Conservation (phyloP, 2,329 filamentous ascomycete genomes). For the Exserohilum turcica region DNA sequence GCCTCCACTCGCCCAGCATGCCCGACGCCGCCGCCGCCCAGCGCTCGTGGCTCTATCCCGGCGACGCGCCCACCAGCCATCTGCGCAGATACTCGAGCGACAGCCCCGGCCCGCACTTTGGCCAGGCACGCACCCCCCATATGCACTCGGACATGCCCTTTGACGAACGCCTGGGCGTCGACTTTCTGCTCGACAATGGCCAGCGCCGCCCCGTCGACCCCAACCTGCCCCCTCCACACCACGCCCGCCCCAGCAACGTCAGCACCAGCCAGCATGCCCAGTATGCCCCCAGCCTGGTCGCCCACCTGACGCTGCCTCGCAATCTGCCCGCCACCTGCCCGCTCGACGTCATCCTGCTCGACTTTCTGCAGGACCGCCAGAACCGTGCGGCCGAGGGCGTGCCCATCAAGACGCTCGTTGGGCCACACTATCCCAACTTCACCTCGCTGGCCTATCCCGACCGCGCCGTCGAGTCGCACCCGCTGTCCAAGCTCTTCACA, state of each 20-base stretch:
- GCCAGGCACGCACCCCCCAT: slow-evolving; percentile 45
- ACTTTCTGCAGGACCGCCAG: slow-evolving; percentile 74
- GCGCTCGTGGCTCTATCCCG: slow-evolving; percentile 42
- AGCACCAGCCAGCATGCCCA: slow-evolving; percentile 31
- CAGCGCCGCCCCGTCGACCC: slow-evolving; percentile 45
- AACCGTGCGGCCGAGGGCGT: slow-evolving; percentile 70
- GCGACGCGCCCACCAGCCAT: slow-evolving; percentile 41
- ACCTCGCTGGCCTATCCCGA: slow-evolving; percentile 76
- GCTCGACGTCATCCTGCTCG: slow-evolving; percentile 77
- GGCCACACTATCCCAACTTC: slow-evolving; percentile 79
- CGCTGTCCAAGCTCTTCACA: slow-evolving; percentile 81
- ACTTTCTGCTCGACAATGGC: slow-evolving; percentile 69
- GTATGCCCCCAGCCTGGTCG: slow-evolving; percentile 37
- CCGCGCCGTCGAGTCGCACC: slow-evolving; percentile 67
- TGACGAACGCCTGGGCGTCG: slow-evolving; percentile 70
- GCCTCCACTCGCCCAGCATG: slow-evolving; percentile 32
- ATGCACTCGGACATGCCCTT: slow-evolving; percentile 36
- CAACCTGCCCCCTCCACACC: slow-evolving; percentile 54
- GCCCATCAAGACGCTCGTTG: slow-evolving; percentile 68
- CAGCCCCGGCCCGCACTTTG: slow-evolving; percentile 48
- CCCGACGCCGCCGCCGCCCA: slow-evolving; percentile 19
- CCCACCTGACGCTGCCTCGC: slow-evolving; percentile 48
- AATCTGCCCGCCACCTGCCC: slow-evolving; percentile 74
- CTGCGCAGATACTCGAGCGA: slow-evolving; percentile 45
- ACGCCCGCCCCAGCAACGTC: slow-evolving; percentile 27